A percentile compares a stretch with the other conserved stretches of the same genome.
phyloP scores from a whole-genome alignment of 257 asterid species.

The Nicotiana knightiana region DNA sequence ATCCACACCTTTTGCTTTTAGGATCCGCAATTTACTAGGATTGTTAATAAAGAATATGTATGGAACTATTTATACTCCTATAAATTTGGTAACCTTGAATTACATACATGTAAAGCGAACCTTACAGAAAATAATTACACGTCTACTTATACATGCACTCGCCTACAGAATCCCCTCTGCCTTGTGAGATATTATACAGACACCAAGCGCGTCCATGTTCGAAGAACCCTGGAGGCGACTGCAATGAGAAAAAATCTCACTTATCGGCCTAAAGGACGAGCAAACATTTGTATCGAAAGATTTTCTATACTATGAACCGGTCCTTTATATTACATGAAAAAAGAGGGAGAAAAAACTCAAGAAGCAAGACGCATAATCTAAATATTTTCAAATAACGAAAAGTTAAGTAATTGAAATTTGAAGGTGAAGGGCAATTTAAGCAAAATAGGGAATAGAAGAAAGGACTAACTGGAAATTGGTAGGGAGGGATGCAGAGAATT shows the following conservation, averaged over 20 bases:
- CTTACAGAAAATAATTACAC: background rate
- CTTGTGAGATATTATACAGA: background rate
- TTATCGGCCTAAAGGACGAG: background rate
- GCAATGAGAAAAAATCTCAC: background rate
- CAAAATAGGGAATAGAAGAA: background rate
- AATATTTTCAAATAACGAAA: background rate
- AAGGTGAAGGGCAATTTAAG: background rate
- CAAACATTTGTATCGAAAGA: background rate
- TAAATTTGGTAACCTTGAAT: background rate
- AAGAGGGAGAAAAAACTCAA: background rate
- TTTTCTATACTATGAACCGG: too few relatives aligned
- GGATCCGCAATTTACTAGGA: background rate
- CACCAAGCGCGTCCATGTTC: background rate
- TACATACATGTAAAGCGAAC: background rate
- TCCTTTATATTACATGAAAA: too few relatives aligned
- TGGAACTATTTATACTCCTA: background rate
- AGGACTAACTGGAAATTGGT: conserved; percentile 41
- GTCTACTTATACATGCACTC: background rate
- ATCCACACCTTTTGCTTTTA: too few relatives aligned
- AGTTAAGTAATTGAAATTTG: background rate
- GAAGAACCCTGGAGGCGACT: background rate
- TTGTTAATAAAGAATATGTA: background rate
- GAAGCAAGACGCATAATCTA: background rate
- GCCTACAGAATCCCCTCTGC: background rate
- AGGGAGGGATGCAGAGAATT: conserved; percentile 48